A percentile compares a stretch with the other conserved stretches of the same genome.
These are phyloP conservation scores for Leccinum longicurvipes DNA, from an alignment of 768 basidiomycete genomes.

Conservation along the genomic window DNA sequence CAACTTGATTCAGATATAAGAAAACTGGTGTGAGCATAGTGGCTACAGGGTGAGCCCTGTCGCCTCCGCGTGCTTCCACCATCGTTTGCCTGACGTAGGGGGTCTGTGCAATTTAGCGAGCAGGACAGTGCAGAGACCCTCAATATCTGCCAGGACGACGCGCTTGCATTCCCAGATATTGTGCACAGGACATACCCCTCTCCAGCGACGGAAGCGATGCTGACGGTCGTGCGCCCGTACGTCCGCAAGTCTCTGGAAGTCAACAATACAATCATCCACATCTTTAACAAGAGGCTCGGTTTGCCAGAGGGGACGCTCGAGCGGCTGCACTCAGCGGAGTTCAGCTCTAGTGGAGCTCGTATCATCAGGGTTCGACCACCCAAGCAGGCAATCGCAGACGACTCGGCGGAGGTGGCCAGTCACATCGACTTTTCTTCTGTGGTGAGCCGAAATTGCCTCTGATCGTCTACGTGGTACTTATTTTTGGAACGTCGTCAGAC, in stretches of 20 bases:
- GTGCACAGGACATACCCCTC: constrained; percentile 56
- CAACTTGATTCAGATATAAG: constrained; percentile 52
- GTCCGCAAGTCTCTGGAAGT: constrained; percentile 54
- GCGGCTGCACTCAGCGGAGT: constrained; percentile 41
- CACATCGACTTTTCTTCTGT: constrained; percentile 73
- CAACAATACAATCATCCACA: constrained; percentile 47
- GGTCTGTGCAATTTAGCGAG: no score
- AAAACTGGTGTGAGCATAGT: not conserved
- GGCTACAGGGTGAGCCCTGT: constrained; percentile 34
- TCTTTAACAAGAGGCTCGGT: constrained; percentile 55
- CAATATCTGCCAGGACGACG: constrained; percentile 69
- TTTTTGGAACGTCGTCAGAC: constrained; percentile 48
- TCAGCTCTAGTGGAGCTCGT: constrained; percentile 57
- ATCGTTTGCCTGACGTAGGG: no score
- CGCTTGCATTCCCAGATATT: constrained; percentile 51
- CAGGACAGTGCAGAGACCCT: constrained; percentile 60
- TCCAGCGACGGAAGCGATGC: constrained; percentile 49
- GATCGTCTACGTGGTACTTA: no score
- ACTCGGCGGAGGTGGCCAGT: constrained; percentile 50
- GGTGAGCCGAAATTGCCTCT: constrained; percentile 33
- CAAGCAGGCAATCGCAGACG: constrained; percentile 26
- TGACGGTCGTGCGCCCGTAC: constrained; percentile 48
- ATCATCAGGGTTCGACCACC: constrained; percentile 48
- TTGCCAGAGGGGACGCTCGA: constrained; percentile 48
- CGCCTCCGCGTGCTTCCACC: not conserved